Conservation (phyloP, 1,139 yeast species). For the Sugiyamaella neomexicana region DNA sequence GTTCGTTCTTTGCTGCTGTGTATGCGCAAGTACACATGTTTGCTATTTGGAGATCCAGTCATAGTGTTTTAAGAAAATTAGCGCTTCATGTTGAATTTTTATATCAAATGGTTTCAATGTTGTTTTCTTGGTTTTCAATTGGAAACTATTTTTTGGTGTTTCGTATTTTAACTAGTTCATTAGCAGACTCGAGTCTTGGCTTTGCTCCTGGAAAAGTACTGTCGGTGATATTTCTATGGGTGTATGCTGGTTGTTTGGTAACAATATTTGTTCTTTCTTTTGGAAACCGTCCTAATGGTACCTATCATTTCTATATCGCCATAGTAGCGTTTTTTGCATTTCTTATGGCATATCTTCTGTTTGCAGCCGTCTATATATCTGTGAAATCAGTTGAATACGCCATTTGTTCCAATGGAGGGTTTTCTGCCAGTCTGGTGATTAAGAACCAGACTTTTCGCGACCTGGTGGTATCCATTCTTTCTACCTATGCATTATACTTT, state of each 20-base stretch:
- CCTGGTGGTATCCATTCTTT: constrained; percentile 76
- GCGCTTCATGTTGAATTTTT: constrained; percentile 67
- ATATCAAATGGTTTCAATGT: constrained; percentile 63
- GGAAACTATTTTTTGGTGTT: constrained; percentile 77
- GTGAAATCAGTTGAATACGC: constrained; percentile 62
- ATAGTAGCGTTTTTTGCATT: constrained; percentile 88
- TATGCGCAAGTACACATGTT: constrained; percentile 73
- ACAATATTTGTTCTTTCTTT: constrained; percentile 88
- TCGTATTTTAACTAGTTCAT: constrained; percentile 68
- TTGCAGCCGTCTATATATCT: constrained; percentile 83
- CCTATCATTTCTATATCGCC: constrained; percentile 76
- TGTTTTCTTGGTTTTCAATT: constrained; percentile 78
- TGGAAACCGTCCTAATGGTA: constrained; percentile 94
- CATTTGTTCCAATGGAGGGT: constrained; percentile 44
- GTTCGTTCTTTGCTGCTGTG: constrained; percentile 79
- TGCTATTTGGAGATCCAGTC: constrained; percentile 67
- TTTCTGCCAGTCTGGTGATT: constrained; percentile 52
- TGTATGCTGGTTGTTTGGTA: constrained; percentile 82
- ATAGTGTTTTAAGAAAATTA: constrained; percentile 60
- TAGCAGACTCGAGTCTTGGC: constrained; percentile 54
- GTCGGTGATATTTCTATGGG: constrained; percentile 83
- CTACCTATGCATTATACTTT: constrained; percentile 81
- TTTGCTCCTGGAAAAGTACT: constrained; percentile 74
- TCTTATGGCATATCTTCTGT: constrained; percentile 87
- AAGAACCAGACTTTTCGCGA: constrained; percentile 73